Evolutionary conservation across 176 grass and related monocot species (phyloP).

Genomic region (Secale cereale): DNA sequence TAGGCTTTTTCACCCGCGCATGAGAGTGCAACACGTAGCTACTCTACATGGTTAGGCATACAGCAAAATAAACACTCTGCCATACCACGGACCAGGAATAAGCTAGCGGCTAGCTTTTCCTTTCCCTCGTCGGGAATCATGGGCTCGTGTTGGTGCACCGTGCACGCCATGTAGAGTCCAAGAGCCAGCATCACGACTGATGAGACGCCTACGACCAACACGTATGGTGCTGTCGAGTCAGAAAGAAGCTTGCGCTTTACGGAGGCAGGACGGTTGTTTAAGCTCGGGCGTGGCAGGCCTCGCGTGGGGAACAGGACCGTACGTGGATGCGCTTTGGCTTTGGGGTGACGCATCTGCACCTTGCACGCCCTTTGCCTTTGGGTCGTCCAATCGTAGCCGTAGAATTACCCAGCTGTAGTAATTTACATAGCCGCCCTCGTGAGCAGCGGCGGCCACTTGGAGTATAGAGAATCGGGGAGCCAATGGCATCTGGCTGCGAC

Average conservation of each 20-base stretch:
- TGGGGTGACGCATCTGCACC: not conserved
- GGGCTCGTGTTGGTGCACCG: not conserved
- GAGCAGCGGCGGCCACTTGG: not conserved
- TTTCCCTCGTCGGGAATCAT: slow-evolving; percentile 18
- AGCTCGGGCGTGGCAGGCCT: not conserved
- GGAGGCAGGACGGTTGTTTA: not conserved
- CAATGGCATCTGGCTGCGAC: not conserved
- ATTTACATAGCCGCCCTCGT: not conserved
- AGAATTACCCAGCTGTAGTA: no score
- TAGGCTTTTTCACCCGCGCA: not conserved
- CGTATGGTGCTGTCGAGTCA: not conserved
- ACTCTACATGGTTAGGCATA: slow-evolving; percentile 12
- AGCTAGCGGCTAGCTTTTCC: not conserved
- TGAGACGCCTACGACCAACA: not conserved
- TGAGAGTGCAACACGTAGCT: not conserved
- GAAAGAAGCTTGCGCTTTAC: not conserved
- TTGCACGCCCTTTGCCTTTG: not conserved
- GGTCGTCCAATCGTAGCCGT: not conserved
- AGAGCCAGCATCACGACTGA: no score
- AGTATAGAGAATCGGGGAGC: not conserved
- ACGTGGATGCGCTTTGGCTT: not conserved
- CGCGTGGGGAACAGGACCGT: not conserved
- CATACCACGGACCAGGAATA: not conserved
- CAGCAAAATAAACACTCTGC: no score
- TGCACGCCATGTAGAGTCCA: slow-evolving; percentile 14